Evolutionary conservation across 2,329 filamentous ascomycete genomes (phyloP).

Genomic region (Ambrosiella beaveri): DNA sequence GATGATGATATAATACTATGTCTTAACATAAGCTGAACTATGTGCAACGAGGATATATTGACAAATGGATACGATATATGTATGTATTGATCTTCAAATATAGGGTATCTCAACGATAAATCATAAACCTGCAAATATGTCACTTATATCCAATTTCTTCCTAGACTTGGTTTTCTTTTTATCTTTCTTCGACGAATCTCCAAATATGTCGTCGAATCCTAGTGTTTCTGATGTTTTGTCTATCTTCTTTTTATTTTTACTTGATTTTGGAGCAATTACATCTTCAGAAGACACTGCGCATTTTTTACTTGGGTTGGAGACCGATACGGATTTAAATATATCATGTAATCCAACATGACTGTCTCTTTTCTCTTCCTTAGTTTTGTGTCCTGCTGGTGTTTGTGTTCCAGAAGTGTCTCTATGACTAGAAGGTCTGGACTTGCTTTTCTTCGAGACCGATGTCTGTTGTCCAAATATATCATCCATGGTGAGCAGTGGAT

Average conservation of each 20-base stretch:
- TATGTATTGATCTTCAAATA: too few species aligned
- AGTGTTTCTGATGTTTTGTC: neutral
- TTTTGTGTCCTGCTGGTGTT: too few species aligned
- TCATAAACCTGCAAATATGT: constrained; percentile 43
- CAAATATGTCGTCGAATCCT: constrained; percentile 9
- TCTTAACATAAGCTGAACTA: too few species aligned
- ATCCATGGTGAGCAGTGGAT: neutral
- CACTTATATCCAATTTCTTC: constrained; percentile 4
- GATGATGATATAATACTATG: too few species aligned
- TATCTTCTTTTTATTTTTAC: neutral
- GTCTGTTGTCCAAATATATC: neutral
- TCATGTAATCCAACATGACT: neutral
- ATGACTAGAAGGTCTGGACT: neutral
- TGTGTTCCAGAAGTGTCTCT: neutral
- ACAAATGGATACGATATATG: too few species aligned
- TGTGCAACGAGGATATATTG: too few species aligned
- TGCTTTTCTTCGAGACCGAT: neutral
- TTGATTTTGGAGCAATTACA: neutral
- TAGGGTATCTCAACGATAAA: neutral
- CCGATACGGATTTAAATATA: neutral
- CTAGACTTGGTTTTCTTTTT: constrained; percentile 24
- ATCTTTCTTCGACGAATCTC: constrained; percentile 14
- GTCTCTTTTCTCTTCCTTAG: neutral
- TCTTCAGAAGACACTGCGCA: neutral
- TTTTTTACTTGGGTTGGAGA: constrained; percentile 1